Base-by-base conservation (phyloP, 352 stramenopile genomes). In the Pseudoperonospora humuli region DNA sequence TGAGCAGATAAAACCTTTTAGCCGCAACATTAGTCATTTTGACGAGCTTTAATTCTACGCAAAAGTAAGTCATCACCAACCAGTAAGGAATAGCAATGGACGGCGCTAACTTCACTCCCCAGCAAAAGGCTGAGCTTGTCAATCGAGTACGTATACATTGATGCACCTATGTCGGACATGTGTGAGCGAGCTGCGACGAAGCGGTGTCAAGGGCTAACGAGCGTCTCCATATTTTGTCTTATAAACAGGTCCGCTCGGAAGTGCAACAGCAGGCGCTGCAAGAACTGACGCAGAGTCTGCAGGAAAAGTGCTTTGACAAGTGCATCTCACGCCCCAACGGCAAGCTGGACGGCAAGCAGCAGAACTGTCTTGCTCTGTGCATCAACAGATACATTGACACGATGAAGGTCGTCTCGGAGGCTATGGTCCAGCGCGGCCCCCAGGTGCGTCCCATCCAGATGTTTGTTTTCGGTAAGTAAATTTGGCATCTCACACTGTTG, bases 221-320 rank as follows among this genome's bases (percentile, higher is more conserved):
- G n/a, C n/a, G n/a, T n/a, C n/a, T n/a, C n/a, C n/a, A n/a, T n/a
- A n/a, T n/a, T n/a, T n/a, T n/a, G n/a, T n/a, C n/a, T n/a, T n/a
- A n/a, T n/a, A n/a, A n/a, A n/a, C 56, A 92, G 76, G 66, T 92
- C 17, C 79, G 79, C 57, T 79, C 75, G 45, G 79, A 94, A 61
- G 72, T 93, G 23, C 74, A 91, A 61, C 61, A 80, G 50, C 77
- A 90, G 56, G 77, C 77, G 43, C 61, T 92, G 26, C 75, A 93
- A 62, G 79, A 91, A 51, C 56, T 94, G 55, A 92, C 79, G 39
- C 74, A 86, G 64, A 90, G 78, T 51, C 48, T 95, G 36, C 80
- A 92, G 64, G 77, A 91, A 44, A 95, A 95, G 56, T 95, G 83
- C 59, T 95, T 95, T 50, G 80, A 95, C 67, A 89, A 93, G 64